Evolutionary conservation across 2,329 filamentous ascomycete genomes (phyloP), one percentile per base, ranked within the genome.

Genomic region (Fusarium praegraminearum): DNA sequence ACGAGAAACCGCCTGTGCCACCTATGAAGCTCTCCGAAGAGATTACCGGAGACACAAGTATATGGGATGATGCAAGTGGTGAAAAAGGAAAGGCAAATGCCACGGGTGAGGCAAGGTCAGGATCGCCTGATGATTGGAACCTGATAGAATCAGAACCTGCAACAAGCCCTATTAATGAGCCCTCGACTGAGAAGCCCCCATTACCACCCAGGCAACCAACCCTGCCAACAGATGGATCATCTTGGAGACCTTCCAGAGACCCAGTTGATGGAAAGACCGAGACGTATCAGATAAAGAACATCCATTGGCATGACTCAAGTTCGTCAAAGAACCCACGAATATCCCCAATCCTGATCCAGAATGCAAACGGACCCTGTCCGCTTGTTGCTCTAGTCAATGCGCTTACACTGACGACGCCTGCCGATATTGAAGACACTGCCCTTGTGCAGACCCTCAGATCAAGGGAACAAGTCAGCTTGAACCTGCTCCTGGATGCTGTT

Each of bases 331-430:
- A 88, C 55, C 84, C 93, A 38, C 86, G 93, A 44, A 86, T 87
- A n/a, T 95, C 93, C 1, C 95, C 96, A 0, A 93, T 98, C 58
- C 83, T 98, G 41, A 90, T 97, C 5, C 95, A 99, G 76, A 98
- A 98, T 73, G 89, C 91, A 59, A 99, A 99, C 74, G 96, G 96
- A 0, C 96, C 96, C 1, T 99, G 96, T 78, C 96, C 96, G 2
- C 82, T 99, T 16, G 88, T 99, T 28, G 96, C 96, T 3, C 84
- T 99, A 7, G 94, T 98, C 62, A 99, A 99, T 77, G 94, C 94
- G 2, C 84, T 99, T 18, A 92, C 93, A 0, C 82, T 99, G 57
- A 94, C 93, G 4, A 95, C 94, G 0, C 90, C 91, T 1, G 83
- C 89, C 5, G 85, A 88, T 22, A 77, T 77, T 51, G 83, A 71